Conservation (phyloP, 2,329 filamentous ascomycete species). For the Zymoseptoria brevis region DNA sequence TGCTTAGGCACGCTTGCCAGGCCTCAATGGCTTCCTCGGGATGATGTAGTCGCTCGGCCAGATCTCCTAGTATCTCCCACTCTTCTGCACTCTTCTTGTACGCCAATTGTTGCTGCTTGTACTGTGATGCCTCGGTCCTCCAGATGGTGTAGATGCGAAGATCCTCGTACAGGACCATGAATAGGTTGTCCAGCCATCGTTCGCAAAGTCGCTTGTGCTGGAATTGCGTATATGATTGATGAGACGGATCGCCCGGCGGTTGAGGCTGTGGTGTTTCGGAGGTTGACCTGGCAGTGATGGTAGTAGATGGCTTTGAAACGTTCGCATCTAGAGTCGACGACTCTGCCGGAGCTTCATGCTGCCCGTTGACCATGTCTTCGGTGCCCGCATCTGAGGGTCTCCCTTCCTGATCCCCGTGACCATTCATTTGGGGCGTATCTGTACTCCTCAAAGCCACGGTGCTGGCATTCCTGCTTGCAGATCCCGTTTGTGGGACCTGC, state of each 20-base stretch:
- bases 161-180: slow-evolving; percentile 99
- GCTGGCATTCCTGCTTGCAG: slow-evolving; percentile 63
- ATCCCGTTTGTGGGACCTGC: slow-evolving; percentile 42
- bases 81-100: slow-evolving; percentile 97
- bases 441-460: slow-evolving; percentile 68
- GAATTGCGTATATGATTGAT: slow-evolving; percentile 76
- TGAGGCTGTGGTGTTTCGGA: slow-evolving; percentile 26
- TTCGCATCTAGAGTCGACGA: slow-evolving; percentile 26
- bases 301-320: slow-evolving; percentile 29
- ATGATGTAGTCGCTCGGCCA: slow-evolving; percentile 89
- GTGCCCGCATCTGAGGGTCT: slow-evolving; percentile 29
- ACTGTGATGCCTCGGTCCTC: slow-evolving; percentile 96
- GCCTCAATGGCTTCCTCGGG: slow-evolving; percentile 86
- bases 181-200: slow-evolving; percentile 94
- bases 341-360: slow-evolving; percentile 24
- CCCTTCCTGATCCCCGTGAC: slow-evolving; percentile 32
- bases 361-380: slow-evolving; percentile 22
- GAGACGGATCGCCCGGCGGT: slow-evolving; percentile 46
- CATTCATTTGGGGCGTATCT: slow-evolving; percentile 45
- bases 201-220: slow-evolving; percentile 97
- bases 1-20: slow-evolving; percentile 76
- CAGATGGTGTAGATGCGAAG: slow-evolving; percentile 98
- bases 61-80: slow-evolving; percentile 92
- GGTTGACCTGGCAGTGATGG: slow-evolving; percentile 27
- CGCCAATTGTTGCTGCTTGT: slow-evolving; percentile 81